A percentile compares a stretch with the other conserved stretches of the same genome.
Evolutionary conservation across 2,329 filamentous ascomycete species (phyloP).

Genomic region (Fusarium dlaminii): DNA sequence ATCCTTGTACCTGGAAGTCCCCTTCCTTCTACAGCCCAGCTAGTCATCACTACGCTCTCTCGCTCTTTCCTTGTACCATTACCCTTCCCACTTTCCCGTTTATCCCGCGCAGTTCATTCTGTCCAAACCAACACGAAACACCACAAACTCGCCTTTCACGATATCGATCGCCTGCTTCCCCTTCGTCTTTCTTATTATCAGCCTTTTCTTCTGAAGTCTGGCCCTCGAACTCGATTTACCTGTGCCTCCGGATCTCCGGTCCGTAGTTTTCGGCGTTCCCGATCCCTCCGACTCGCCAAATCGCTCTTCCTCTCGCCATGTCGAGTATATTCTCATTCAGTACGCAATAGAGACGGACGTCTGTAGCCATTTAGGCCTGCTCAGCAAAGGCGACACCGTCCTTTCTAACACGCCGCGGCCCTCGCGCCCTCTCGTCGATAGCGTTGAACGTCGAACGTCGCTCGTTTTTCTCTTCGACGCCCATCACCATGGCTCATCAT

Average conservation of each 20-base stretch:
- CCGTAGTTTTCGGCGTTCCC: slow-evolving; percentile 20
- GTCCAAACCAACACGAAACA: slow-evolving; percentile 38
- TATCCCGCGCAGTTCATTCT: slow-evolving; percentile 31
- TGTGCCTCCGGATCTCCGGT: slow-evolving; percentile 2
- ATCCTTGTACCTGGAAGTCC: slow-evolving; percentile 38
- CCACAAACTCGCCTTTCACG: slow-evolving; percentile 36
- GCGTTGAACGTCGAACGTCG: slow-evolving; percentile 10
- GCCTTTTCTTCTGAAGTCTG: neutral
- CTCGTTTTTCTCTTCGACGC: slow-evolving; percentile 36
- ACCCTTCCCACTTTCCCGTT: slow-evolving; percentile 40
- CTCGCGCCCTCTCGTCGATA: slow-evolving; percentile 3
- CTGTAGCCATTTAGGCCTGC: slow-evolving; percentile 43
- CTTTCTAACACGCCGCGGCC: slow-evolving; percentile 7
- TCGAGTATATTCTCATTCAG: slow-evolving; percentile 40
- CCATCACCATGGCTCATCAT: slow-evolving; percentile 47
- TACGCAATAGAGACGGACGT: slow-evolving; percentile 50
- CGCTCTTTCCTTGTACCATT: slow-evolving; percentile 38
- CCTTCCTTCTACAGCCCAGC: slow-evolving; percentile 17
- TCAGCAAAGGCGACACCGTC: slow-evolving; percentile 36
- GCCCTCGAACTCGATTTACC: slow-evolving; percentile 1
- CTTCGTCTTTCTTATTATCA: neutral
- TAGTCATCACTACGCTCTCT: slow-evolving; percentile 36
- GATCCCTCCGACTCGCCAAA: slow-evolving; percentile 24
- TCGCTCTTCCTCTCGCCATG: slow-evolving; percentile 41
- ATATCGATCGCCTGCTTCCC: slow-evolving; percentile 27